Percentiles rank a stretch among this genome's conserved stretches.
These are phyloP conservation scores for Ogataea hybrid DNA, from an alignment of 1,139 yeast species.

Conservation along the genomic window DNA sequence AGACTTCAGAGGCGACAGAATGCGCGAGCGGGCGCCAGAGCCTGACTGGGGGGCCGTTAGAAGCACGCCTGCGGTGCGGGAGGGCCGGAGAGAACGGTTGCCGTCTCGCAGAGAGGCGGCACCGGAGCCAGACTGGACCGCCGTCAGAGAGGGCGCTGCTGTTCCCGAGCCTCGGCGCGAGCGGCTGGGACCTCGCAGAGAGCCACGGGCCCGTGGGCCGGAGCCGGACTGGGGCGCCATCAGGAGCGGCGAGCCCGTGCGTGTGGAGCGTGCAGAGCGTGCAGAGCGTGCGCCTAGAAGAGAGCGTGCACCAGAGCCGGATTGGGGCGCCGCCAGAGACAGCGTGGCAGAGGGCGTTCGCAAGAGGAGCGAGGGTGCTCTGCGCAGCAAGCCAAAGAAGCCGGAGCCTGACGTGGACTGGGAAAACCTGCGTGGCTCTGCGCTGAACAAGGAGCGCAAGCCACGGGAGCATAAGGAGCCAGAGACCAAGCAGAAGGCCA, in stretches of 20 bases:
- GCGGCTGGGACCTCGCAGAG: slow-evolving; percentile 17
- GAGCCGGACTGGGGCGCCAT: slow-evolving; percentile 56
- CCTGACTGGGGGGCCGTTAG: slow-evolving; percentile 33
- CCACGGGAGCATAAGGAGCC: slow-evolving; percentile 20
- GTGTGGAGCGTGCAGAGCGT: slow-evolving; percentile 14
- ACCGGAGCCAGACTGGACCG: slow-evolving; percentile 40
- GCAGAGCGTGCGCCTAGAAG: slow-evolving; percentile 30
- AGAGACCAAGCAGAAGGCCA: slow-evolving; percentile 21
- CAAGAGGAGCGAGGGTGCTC: slow-evolving; percentile 26
- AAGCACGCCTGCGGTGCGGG: slow-evolving; percentile 9
- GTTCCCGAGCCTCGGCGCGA: slow-evolving; percentile 31
- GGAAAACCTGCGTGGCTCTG: slow-evolving; percentile 33
- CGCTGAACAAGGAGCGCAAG: slow-evolving; percentile 31
- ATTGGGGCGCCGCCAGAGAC: slow-evolving; percentile 36
- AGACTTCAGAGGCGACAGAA: slow-evolving; percentile 27
- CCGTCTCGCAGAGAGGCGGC: slow-evolving; percentile 13
- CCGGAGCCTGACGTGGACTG: slow-evolving; percentile 49
- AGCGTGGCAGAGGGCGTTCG: slow-evolving; percentile 11
- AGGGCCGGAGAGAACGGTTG: slow-evolving; percentile 10
- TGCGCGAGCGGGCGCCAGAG: slow-evolving; percentile 16
- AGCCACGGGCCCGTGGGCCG: slow-evolving; percentile 29
- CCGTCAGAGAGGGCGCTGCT: slow-evolving; percentile 42
- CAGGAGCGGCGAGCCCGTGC: slow-evolving; percentile 35
- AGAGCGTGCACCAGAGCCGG: slow-evolving; percentile 20
- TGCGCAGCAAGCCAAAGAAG: slow-evolving; percentile 26